Evolutionary conservation across 306 rosid species (phyloP), one percentile per base, ranked within the genome.

Genomic region (Trifolium subterraneum): DNA sequence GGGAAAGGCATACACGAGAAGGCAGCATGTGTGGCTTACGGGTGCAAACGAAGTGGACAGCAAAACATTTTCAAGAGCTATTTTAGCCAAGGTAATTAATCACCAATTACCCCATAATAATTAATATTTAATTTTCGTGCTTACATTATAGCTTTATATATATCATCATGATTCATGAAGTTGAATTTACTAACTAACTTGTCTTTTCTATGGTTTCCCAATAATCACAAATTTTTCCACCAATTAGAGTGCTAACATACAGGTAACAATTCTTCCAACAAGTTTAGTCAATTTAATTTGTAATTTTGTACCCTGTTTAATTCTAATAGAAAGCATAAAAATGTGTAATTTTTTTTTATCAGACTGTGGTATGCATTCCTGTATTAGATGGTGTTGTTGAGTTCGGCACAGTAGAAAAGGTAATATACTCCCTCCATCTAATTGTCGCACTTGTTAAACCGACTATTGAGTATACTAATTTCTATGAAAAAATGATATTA

Each of bases 341-440:
- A 19, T 72, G 16, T 6, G 14, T 39, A 51, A 41, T 42, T 56
- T 18, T n/a, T 22, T 22, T 22, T 22, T 22, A 22, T 22, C 25
- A 94, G 93, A 92, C 99, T 0, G 98, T 94, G 58, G 86, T 94
- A 59, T 94, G 99, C 85, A 87, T 94, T 86, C 99, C 99, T 54
- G 72, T 94, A 8, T 78, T 87, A 11, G 93, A 87, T 62, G 99
- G 97, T 41, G 97, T 94, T 13, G 96, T 94, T n/a, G 99, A 94
- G 69, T 68, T 94, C 0, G 99, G 99, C 77, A 87, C 96, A 51
- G 87, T 85, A 0, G 93, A 90, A 4, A 91, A 78, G 94, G 98
- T 93, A 56, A 20, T 7, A 51, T 18, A 18, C 10, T 51, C 41
- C 0, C 38, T 33, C 8, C 4, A 5, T 38, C 42, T 38, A 38